These are phyloP conservation scores for Bipolaris oryzae DNA, from an alignment of 2,329 filamentous ascomycete species.

Conservation along the genomic window DNA sequence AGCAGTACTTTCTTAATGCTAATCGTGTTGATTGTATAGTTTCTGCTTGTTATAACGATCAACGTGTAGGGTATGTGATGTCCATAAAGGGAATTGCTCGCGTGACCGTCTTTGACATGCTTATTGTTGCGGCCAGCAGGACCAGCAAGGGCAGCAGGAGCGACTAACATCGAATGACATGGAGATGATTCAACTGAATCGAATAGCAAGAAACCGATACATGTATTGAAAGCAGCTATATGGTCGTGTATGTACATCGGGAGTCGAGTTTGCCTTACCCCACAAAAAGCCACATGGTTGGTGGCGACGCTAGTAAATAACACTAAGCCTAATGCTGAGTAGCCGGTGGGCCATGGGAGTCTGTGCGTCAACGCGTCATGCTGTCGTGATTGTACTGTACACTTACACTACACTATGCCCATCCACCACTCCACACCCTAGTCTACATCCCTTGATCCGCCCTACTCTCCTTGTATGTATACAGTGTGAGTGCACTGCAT, in stretches of 20 bases:
- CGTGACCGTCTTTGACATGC: no score
- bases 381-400: conserved; percentile 1
- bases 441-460: background rate
- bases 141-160: no score
- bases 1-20: no score
- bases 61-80: no score
- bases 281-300: conserved; percentile 8
- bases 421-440: background rate
- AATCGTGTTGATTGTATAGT: no score
- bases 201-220: background rate
- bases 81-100: no score
- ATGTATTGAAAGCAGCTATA: background rate
- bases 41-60: no score
- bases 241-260: background rate
- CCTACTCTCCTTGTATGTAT: background rate
- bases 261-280: conserved; percentile 6
- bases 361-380: conserved; percentile 6
- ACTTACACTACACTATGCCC: background rate
- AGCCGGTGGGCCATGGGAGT: background rate
- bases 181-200: background rate
- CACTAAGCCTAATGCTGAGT: no score
- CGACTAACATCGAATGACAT: no score
- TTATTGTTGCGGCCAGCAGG: no score
- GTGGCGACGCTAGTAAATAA: conserved; percentile 3
- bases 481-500: no score